Conservation (phyloP, 1,284 basidiomycete genomes). For the Boletellus deceptivus region DNA sequence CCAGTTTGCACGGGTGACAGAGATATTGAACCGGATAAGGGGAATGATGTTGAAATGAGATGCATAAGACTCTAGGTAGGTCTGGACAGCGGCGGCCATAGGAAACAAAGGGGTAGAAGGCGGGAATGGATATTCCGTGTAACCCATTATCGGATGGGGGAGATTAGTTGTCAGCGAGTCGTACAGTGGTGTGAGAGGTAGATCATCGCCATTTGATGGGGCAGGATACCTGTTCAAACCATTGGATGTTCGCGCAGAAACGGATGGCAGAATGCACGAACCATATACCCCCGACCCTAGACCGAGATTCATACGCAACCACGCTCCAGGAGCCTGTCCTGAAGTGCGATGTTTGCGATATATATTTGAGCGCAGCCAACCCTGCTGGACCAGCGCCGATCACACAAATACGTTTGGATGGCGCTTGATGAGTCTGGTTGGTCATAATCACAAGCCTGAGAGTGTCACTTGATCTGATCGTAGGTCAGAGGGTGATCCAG, state of each 20-base stretch:
- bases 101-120: constrained; percentile 71
- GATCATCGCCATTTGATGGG: constrained; percentile 41
- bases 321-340: constrained; percentile 57
- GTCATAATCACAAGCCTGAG: constrained; percentile 7
- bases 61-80: constrained; percentile 63
- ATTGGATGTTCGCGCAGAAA: not conserved
- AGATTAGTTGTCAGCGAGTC: constrained; percentile 75
- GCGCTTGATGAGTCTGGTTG: not conserved
- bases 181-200: constrained; percentile 67
- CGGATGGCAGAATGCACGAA: constrained; percentile 28
- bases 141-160: constrained; percentile 74
- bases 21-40: constrained; percentile 54
- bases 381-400: constrained; percentile 71
- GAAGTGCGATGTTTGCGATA: constrained; percentile 57
- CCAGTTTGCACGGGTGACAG: constrained; percentile 47
- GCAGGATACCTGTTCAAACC: constrained; percentile 52
- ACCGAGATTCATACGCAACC: constrained; percentile 58
- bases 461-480: not conserved
- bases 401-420: constrained; percentile 52
- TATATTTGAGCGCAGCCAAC: constrained; percentile 60
- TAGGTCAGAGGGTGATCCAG: no score
- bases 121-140: constrained; percentile 58
- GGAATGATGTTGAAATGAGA: constrained; percentile 52
- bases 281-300: constrained; percentile 73
- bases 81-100: constrained; percentile 49